Percentiles rank a stretch among this genome's conserved stretches.
phyloP scores from a whole-genome alignment of 1,139 yeast species.

The Petasospora fabianii region DNA sequence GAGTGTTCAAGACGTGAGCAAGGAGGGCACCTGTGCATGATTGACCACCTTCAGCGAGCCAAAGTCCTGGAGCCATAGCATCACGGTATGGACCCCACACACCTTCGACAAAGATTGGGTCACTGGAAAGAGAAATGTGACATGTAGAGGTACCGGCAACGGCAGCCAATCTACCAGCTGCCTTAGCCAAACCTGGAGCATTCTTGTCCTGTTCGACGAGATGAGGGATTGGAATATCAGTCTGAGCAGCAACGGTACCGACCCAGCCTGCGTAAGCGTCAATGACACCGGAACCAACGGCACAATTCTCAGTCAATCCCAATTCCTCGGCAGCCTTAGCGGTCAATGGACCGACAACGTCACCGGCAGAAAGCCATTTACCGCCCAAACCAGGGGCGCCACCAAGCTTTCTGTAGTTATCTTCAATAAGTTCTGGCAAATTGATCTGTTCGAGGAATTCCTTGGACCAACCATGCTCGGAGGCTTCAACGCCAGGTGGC shows the following conservation, averaged over 20 bases:
- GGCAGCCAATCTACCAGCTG: constrained; percentile 88
- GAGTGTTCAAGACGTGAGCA: constrained; percentile 85
- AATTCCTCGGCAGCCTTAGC: constrained; percentile 71
- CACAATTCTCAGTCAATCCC: constrained; percentile 75
- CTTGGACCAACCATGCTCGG: constrained; percentile 84
- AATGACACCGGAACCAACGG: constrained; percentile 92
- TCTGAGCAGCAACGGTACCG: constrained; percentile 94
- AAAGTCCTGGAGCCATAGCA: constrained; percentile 79
- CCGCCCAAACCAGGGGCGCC: constrained; percentile 78
- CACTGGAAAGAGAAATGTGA: constrained; percentile 82
- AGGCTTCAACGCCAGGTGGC: constrained; percentile 86
- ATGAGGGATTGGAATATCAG: constrained; percentile 97
- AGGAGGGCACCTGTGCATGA: constrained; percentile 93
- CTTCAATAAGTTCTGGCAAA: constrained; percentile 70
- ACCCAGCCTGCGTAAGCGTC: constrained; percentile 99
- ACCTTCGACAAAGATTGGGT: constrained; percentile 88
- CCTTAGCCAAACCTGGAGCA: constrained; percentile 47
- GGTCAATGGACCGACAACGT: constrained; percentile 70
- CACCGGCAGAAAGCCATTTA: constrained; percentile 80
- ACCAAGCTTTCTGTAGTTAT: constrained; percentile 76
- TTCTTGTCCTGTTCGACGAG: constrained; percentile 87
- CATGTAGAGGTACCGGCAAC: constrained; percentile 99
- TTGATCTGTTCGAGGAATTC: constrained; percentile 69
- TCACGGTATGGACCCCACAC: constrained; percentile 99
- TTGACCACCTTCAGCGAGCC: constrained; percentile 99